These are phyloP conservation scores for Hypericum perforatum DNA, from an alignment of 345 rosid species.

Conservation along the genomic window DNA sequence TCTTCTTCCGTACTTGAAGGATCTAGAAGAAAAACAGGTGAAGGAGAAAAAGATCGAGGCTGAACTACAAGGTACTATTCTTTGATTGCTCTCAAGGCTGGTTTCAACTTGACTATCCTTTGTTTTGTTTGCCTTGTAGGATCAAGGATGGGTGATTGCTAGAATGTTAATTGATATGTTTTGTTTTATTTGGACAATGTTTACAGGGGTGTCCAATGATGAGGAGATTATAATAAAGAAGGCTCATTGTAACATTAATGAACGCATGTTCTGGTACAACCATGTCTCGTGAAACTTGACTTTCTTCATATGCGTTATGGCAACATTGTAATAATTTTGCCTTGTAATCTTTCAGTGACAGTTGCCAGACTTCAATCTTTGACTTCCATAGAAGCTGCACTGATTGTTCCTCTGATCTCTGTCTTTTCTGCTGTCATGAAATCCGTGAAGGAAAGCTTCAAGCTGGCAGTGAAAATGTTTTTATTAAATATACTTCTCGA, in stretches of 20 bases:
- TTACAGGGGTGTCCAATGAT: constrained; percentile 13
- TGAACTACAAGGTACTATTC: constrained; percentile 29
- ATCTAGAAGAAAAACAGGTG: constrained; percentile 36
- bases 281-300: too few relatives aligned
- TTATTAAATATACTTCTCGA: background rate
- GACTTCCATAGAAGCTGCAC: constrained; percentile 20
- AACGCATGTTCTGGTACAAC: constrained; percentile 35
- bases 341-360: constrained; percentile 13
- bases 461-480: constrained; percentile 8
- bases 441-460: constrained; percentile 13
- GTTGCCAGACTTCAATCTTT: constrained; percentile 43
- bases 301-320: too few relatives aligned
- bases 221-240: constrained; percentile 10
- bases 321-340: too few relatives aligned
- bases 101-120: too few relatives aligned
- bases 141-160: background rate
- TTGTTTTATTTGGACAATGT: background rate
- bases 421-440: constrained; percentile 22
- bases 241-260: constrained; percentile 15
- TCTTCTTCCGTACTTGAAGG: constrained; percentile 43
- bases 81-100: background rate
- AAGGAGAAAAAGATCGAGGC: constrained; percentile 40
- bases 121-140: constrained; percentile 21
- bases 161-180: background rate
- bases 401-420: constrained; percentile 18